A percentile compares a stretch with the other conserved stretches of the same genome.
These are phyloP conservation scores for Ophiobolus disseminans DNA, from an alignment of 2,329 filamentous ascomycete genomes.

Conservation along the genomic window DNA sequence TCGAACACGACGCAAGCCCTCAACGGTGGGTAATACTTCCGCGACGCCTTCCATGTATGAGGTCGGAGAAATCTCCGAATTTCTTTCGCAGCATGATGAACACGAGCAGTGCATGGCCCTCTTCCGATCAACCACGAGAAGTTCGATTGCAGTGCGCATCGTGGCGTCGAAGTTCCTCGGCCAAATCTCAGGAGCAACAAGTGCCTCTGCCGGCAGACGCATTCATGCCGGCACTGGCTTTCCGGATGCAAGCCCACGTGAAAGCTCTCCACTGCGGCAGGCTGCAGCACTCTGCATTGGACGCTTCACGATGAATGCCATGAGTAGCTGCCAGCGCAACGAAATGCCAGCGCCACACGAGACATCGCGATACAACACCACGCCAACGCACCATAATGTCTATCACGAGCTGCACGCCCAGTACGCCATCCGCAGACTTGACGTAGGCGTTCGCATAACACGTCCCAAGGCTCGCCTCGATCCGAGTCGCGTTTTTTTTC, in stretches of 20 bases:
- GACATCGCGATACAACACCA: neutral
- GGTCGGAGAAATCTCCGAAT: neutral
- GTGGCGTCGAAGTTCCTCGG: neutral
- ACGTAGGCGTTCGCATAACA: constrained; percentile 1
- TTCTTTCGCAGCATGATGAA: neutral
- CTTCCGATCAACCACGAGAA: neutral
- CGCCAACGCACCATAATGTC: neutral
- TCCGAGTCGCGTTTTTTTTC: neutral
- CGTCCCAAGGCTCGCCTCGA: neutral
- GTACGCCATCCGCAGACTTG: neutral
- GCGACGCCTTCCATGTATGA: neutral
- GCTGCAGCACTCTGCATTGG: neutral
- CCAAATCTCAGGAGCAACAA: neutral
- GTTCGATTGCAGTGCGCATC: neutral
- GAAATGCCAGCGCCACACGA: neutral
- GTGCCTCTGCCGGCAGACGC: neutral
- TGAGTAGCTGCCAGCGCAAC: neutral
- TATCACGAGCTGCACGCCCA: neutral
- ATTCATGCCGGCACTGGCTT: neutral
- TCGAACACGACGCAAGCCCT: neutral
- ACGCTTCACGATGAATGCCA: neutral
- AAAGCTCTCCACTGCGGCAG: neutral
- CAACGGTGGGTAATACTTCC: neutral
- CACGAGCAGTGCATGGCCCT: neutral
- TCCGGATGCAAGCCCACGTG: neutral